Evolutionary conservation across 1,139 yeast species (phyloP).

Genomic region (Pichia sp.): DNA sequence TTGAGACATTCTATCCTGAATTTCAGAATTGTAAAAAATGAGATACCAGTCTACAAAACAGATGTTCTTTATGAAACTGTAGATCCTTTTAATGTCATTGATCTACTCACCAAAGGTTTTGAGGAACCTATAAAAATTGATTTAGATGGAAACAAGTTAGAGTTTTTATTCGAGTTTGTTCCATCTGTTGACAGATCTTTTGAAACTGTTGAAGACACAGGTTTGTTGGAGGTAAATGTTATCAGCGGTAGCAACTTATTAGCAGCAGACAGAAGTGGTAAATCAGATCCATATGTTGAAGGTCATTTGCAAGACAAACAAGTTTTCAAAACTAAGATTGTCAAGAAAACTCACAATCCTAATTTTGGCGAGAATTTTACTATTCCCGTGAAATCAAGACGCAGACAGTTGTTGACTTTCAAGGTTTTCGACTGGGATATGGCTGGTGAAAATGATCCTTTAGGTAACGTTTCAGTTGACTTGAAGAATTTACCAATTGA

Average conservation of each 20-base stretch:
- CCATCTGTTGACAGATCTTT: slow-evolving; percentile 42
- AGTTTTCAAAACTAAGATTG: slow-evolving; percentile 53
- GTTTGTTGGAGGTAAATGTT: slow-evolving; percentile 52
- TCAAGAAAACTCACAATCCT: slow-evolving; percentile 65
- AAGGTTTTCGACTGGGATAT: slow-evolving; percentile 74
- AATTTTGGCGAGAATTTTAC: slow-evolving; percentile 60
- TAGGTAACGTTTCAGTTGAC: slow-evolving; percentile 52
- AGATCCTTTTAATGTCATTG: slow-evolving; percentile 46
- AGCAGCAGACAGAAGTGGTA: slow-evolving; percentile 67
- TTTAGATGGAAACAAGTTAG: slow-evolving; percentile 42
- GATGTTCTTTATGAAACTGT: slow-evolving; percentile 49
- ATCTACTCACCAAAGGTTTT: slow-evolving; percentile 48
- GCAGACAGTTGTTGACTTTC: slow-evolving; percentile 46
- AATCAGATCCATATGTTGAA: slow-evolving; percentile 64
- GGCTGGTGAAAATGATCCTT: slow-evolving; percentile 58
- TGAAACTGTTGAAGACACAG: slow-evolving; percentile 67
- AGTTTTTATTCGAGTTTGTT: slow-evolving; percentile 51
- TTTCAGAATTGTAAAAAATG: slow-evolving; percentile 52
- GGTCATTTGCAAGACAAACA: slow-evolving; percentile 51
- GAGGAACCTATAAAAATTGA: slow-evolving; percentile 43
- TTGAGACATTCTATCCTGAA: slow-evolving; percentile 54
- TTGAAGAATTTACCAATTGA: slow-evolving; percentile 46
- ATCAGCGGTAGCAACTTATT: slow-evolving; percentile 49
- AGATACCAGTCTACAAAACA: slow-evolving; percentile 43
- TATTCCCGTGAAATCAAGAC: slow-evolving; percentile 60